Base-by-base conservation (phyloP, 2,329 filamentous ascomycete genomes). In the Beauveria sp. region DNA sequence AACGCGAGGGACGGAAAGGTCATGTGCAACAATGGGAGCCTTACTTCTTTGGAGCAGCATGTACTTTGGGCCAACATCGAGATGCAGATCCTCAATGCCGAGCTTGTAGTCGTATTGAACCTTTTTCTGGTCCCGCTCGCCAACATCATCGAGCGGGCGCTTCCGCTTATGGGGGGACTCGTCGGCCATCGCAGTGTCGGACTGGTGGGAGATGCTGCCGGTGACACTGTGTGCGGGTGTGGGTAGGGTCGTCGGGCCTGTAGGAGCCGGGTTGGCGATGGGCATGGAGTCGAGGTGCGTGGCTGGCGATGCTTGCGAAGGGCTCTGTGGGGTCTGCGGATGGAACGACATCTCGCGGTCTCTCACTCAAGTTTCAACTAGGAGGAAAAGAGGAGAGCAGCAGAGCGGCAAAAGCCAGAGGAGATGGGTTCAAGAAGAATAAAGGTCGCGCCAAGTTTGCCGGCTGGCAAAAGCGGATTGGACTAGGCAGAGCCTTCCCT, bases 21-120 rank as follows among this genome's bases (percentile, higher is more conserved):
- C 26, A 31, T 48, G 59, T 49, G 50, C 64, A 68, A 69, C 65
- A 67, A 67, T 69, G 81, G 81, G 78, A 80, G 80, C 74, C 84
- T 86, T 87, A 87, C 84, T 80, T 78, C 78, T 84, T 79, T 80
- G 83, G 79, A 84, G 83, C 76, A 88, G 79, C 69, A 87, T 80
- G 75, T 87, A 87, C 76, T 87, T 87, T 70, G 81, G 77, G 75
- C 85, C 85, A 65, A 88, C 84, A 78, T 88, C 83, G 70, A 84
- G 74, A 71, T 88, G 85, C 68, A 88, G 78, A 74, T 86, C 82
- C 69, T 86, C 80, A 74, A 88, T 86, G 75, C 81, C 82, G 67
- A 83, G 76, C 75, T 78, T 82, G 76, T 81, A 78, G 76, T 86
- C 84, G 74, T 84, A 74, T 67, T 87, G 81, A 70, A 81, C 75